phyloP scores from a whole-genome alignment of 2,329 filamentous ascomycete species.

The Bipolaris bicolor region DNA sequence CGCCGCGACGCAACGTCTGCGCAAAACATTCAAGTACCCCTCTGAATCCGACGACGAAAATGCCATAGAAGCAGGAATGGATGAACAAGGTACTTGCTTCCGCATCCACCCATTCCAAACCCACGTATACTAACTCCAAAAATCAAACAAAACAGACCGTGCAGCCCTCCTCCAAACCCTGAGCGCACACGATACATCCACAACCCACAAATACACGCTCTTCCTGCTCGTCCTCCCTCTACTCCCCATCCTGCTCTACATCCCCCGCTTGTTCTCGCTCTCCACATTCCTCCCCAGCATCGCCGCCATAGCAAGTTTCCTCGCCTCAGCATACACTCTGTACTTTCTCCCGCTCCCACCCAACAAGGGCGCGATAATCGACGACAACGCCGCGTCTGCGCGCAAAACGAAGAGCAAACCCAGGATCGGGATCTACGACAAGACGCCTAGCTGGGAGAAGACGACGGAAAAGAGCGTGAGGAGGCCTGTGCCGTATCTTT shows the following conservation, averaged over 20 bases:
- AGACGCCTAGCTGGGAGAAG: constrained; percentile 14
- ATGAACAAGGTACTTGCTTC: constrained; percentile 69
- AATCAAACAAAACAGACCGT: constrained; percentile 31
- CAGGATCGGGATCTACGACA: background rate
- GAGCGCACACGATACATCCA: constrained; percentile 46
- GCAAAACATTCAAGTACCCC: constrained; percentile 79
- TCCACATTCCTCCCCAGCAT: constrained; percentile 56
- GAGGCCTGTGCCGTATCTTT: constrained; percentile 32
- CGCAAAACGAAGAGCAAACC: background rate
- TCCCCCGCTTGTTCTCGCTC: constrained; percentile 54
- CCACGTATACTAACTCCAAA: too few species aligned
- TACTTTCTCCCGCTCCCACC: constrained; percentile 60
- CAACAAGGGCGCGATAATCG: constrained; percentile 48
- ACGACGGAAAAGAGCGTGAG: constrained; percentile 12
- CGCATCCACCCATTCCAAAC: background rate
- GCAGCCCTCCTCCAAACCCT: constrained; percentile 34
- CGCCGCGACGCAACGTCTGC: constrained; percentile 64
- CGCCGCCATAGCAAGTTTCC: constrained; percentile 67
- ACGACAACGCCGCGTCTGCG: constrained; percentile 5
- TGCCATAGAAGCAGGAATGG: constrained; percentile 67
- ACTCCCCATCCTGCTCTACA: constrained; percentile 62
- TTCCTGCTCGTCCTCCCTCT: constrained; percentile 67
- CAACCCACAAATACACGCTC: constrained; percentile 57
- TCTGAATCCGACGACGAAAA: constrained; percentile 61
- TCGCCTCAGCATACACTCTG: constrained; percentile 67